A percentile compares a stretch with the other conserved stretches of the same genome.
These are phyloP conservation scores for Ophiostoma quercus DNA, from an alignment of 2,329 filamentous ascomycete genomes.

Conservation along the genomic window DNA sequence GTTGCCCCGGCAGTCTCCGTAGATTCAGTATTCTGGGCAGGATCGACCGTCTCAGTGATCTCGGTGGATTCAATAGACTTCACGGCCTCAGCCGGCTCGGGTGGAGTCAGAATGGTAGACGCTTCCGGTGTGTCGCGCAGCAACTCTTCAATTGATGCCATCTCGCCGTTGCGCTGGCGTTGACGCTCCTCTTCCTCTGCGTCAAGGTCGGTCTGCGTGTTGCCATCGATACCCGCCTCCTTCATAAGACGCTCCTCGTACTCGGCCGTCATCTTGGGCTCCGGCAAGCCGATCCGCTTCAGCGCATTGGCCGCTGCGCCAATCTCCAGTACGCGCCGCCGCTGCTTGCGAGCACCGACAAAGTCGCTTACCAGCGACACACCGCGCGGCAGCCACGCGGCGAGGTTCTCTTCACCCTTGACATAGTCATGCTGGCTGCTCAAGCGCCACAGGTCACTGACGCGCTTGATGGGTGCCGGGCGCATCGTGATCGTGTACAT, in stretches of 20 bases:
- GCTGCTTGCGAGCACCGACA: conserved; percentile 67
- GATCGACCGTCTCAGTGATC: not conserved
- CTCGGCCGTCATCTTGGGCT: conserved; percentile 32
- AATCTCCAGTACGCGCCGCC: conserved; percentile 70
- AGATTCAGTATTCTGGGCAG: not conserved
- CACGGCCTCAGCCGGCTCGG: not conserved
- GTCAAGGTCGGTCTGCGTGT: conserved; percentile 35
- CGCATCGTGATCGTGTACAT: conserved; percentile 84
- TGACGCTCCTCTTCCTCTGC: conserved; percentile 30
- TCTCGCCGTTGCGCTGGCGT: conserved; percentile 30
- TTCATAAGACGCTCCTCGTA: conserved; percentile 14
- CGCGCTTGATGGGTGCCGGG: conserved; percentile 82
- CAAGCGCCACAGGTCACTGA: conserved; percentile 92
- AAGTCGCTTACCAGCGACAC: conserved; percentile 89
- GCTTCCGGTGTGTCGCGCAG: conserved; percentile 53
- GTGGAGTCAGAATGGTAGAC: conserved; percentile 38
- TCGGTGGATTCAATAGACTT: conserved; percentile 10
- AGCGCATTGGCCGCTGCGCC: conserved; percentile 66
- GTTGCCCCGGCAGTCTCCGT: not conserved
- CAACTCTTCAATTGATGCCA: conserved; percentile 53
- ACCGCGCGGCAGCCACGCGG: conserved; percentile 77
- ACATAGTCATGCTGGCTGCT: conserved; percentile 93
- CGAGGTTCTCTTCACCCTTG: conserved; percentile 85
- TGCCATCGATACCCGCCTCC: conserved; percentile 32
- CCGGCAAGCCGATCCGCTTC: conserved; percentile 50